These are phyloP conservation scores for Carex parvula DNA, from an alignment of 176 grass and related monocot genomes.

Conservation along the genomic window DNA sequence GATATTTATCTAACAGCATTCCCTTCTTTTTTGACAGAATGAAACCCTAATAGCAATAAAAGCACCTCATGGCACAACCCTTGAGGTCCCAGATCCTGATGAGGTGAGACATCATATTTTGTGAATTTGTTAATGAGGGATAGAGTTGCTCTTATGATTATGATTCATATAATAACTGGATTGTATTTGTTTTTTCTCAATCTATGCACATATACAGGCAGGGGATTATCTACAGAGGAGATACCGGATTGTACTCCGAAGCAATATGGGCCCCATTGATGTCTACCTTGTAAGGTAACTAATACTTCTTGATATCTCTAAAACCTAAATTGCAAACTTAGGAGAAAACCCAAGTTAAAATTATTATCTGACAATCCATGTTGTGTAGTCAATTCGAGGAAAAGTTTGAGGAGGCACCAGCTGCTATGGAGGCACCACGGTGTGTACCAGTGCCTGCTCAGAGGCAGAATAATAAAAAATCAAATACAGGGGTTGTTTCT, in stretches of 20 bases:
- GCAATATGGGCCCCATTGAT: slow-evolving; percentile 87
- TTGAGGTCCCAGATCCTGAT: slow-evolving; percentile 91
- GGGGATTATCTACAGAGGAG: slow-evolving; percentile 68
- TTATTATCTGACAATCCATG: slow-evolving; percentile 21
- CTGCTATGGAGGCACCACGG: slow-evolving; percentile 33
- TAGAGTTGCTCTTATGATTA: not conserved
- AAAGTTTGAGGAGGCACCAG: slow-evolving; percentile 56
- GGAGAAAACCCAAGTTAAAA: slow-evolving; percentile 10
- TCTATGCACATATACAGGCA: slow-evolving; percentile 38
- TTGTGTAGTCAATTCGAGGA: slow-evolving; percentile 80
- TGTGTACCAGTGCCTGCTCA: slow-evolving; percentile 4
- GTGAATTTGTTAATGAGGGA: not conserved
- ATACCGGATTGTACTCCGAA: slow-evolving; percentile 84
- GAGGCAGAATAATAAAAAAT: slow-evolving; percentile 25
- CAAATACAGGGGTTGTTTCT: slow-evolving; percentile 2
- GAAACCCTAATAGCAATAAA: slow-evolving; percentile 84
- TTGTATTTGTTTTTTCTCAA: slow-evolving; percentile 24
- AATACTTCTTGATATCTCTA: not conserved
- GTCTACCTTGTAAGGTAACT: slow-evolving; percentile 87
- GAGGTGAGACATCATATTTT: slow-evolving; percentile 39
- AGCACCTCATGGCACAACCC: slow-evolving; percentile 79
- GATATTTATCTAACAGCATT: not conserved
- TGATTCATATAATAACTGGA: not conserved
- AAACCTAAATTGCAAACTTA: not conserved
- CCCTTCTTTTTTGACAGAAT: slow-evolving; percentile 50